These are phyloP conservation scores for Vaccinium myrtillus DNA, from an alignment of 148 eudicot genomes.

Conservation along the genomic window DNA sequence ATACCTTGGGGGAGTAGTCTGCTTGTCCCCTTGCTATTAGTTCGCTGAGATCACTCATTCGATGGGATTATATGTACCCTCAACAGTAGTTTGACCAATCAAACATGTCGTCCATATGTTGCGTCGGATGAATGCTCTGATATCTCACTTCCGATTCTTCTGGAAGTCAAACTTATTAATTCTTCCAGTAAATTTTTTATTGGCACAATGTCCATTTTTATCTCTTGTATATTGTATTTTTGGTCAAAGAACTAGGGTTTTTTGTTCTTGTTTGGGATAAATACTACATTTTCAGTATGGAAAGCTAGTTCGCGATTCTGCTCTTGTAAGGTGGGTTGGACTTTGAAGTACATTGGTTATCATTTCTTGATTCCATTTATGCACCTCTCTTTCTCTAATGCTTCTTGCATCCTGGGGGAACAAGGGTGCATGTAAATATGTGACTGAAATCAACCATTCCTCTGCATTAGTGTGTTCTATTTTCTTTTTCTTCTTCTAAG, in stretches of 20 bases:
- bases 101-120: neutral
- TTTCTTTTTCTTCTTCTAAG: neutral
- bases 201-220: neutral
- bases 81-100: neutral
- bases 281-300: neutral
- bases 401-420: constrained; percentile 2
- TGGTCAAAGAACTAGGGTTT: neutral
- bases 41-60: neutral
- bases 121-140: neutral
- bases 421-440: neutral
- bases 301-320: neutral
- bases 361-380: neutral
- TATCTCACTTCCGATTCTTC: neutral
- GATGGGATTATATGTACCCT: neutral
- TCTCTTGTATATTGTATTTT: neutral
- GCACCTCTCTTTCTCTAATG: neutral
- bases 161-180: neutral
- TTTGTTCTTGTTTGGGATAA: neutral
- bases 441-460: neutral
- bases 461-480: neutral
- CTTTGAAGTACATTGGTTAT: neutral
- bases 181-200: neutral
- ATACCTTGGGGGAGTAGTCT: too few relatives aligned
- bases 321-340: neutral
- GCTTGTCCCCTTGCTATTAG: neutral